Base-by-base conservation (phyloP, 768 basidiomycete genomes). In the Tephrocybe sp. region DNA sequence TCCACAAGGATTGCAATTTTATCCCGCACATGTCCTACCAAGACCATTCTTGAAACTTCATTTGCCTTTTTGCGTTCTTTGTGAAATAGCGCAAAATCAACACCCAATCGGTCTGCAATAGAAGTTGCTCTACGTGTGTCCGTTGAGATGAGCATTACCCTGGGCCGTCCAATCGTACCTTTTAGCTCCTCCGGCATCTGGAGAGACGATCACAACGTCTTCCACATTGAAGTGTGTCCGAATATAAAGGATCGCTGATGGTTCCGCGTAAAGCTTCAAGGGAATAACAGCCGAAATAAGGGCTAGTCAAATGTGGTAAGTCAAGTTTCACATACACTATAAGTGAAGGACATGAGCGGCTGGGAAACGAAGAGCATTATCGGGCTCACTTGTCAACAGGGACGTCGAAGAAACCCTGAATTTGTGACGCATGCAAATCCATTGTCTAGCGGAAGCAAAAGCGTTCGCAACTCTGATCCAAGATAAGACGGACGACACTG, bases 401-500 rank as follows among this genome's bases (percentile, higher is more conserved):
- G 36, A 98, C 95, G 69, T 98, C 96, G 69, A 99, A 99, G 75
- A 99, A 99, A 5, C 97, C 97, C 72, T 99, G 97, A 55, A 99
- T 98, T 65, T 99, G 97, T 1, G 93, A 96, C 26, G 97, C 97
- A 65, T 99, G 96, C 51, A 98, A 76, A 72, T 99, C 97, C 93
- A 98, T 97, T 8, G 96, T 98, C 92, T 95, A 56, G 31, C 49
- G 31, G 30, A 45, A 51, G 22, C 30, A 45, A 45, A 30, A 37
- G 36, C 16, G 46, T 35, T 43, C 51, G 47, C 35, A 44, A 63
- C 30, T 48, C 50, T 35, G 48, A 34, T 36, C 38, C 38, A 43
- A 19, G 25, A 21, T 27, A 47, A 47, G 34, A 22, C 18, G 28
- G 25, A 52, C 28, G 32, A 49, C 36, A 79, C 90, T 70, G 66